Percentiles rank a stretch among this genome's conserved stretches.
phyloP scores from a whole-genome alignment of 2,329 filamentous ascomycete species.

The Alternaria infectoria region DNA sequence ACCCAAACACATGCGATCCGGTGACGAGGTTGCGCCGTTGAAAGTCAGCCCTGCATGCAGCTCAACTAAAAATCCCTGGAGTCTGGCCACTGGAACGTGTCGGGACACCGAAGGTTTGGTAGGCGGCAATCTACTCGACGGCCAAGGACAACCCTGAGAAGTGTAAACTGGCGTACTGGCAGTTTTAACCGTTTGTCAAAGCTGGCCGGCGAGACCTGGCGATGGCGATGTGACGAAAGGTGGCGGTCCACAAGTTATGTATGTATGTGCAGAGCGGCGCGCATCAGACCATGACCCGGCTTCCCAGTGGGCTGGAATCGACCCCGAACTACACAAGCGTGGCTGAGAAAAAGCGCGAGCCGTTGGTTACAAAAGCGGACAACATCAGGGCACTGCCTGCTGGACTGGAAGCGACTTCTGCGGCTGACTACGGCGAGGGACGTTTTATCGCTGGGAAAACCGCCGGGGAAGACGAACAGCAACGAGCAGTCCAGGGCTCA shows the following conservation, averaged over 20 bases:
- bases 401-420: neutral
- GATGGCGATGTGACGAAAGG: constrained; percentile 15
- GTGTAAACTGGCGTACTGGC: neutral
- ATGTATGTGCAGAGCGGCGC: constrained; percentile 13
- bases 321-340: constrained; percentile 37
- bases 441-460: constrained; percentile 1
- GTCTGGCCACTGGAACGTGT: constrained; percentile 35
- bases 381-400: constrained; percentile 12
- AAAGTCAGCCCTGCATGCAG: constrained; percentile 34
- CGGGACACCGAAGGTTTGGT: constrained; percentile 26
- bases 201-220: constrained; percentile 14
- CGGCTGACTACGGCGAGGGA: constrained; percentile 15
- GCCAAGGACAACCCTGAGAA: constrained; percentile 23
- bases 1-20: constrained; percentile 3
- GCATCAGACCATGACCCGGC: constrained; percentile 25
- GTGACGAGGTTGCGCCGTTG: constrained; percentile 10
- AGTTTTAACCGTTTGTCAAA: constrained; percentile 2
- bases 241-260: constrained; percentile 28
- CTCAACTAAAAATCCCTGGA: constrained; percentile 26
- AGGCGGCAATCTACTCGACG: constrained; percentile 7
- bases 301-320: constrained; percentile 37
- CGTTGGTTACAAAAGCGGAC: constrained; percentile 27
- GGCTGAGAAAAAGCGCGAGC: constrained; percentile 27
- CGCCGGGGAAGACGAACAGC: constrained; percentile 8
- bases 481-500: constrained; percentile 5